Conservation (phyloP, 2,329 filamentous ascomycete genomes). For the Xylariaceae sp. region DNA sequence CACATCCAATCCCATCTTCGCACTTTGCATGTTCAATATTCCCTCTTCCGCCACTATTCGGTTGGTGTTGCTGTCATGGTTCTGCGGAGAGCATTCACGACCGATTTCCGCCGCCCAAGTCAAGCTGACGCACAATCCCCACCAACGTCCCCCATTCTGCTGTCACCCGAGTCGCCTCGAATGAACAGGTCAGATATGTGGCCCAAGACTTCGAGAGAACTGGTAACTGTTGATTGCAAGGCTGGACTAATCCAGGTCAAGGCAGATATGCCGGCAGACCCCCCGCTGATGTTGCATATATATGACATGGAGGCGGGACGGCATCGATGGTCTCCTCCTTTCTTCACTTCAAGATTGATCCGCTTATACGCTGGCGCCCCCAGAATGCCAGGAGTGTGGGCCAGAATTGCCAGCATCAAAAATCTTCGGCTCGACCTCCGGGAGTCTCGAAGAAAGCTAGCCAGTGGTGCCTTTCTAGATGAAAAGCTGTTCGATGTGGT, state of each 20-base stretch:
- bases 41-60: constrained; percentile 88
- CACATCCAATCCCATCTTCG: constrained; percentile 80
- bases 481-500: constrained; percentile 82
- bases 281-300: constrained; percentile 85
- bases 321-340: constrained; percentile 84
- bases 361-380: constrained; percentile 88
- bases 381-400: constrained; percentile 79
- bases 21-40: constrained; percentile 81
- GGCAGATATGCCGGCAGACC: constrained; percentile 81
- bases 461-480: constrained; percentile 54
- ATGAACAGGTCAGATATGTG: constrained; percentile 29
- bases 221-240: constrained; percentile 79
- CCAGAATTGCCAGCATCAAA: constrained; percentile 79
- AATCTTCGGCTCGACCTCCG: constrained; percentile 75
- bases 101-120: constrained; percentile 32
- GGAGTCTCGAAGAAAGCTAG: constrained; percentile 66
- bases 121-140: constrained; percentile 26
- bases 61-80: constrained; percentile 77
- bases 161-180: constrained; percentile 25
- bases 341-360: constrained; percentile 69
- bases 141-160: constrained; percentile 37
- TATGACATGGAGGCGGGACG: constrained; percentile 78
- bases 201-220: constrained; percentile 48
- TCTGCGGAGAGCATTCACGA: constrained; percentile 65
- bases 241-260: constrained; percentile 82